Conservation (phyloP, 2,329 filamentous ascomycete species). For the Aspergillus eucalypticola region DNA sequence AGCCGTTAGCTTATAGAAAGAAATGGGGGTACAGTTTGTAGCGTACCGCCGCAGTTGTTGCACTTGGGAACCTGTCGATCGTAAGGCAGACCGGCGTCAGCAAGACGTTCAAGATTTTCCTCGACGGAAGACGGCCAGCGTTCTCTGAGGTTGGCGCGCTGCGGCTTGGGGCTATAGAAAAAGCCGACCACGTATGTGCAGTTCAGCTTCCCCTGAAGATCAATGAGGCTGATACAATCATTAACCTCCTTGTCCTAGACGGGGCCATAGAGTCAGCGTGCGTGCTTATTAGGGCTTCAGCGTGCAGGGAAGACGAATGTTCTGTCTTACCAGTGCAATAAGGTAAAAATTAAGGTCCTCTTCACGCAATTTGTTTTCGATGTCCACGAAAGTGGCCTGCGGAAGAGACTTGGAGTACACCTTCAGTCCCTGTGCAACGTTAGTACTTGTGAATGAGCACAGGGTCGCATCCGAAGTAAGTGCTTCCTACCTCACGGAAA, state of each 20-base stretch:
- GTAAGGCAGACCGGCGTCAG: constrained; percentile 52
- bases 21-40: neutral
- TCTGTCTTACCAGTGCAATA: constrained; percentile 49
- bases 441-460: neutral
- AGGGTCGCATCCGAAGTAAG: neutral
- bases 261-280: neutral
- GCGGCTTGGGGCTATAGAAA: constrained; percentile 49
- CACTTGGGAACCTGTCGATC: constrained; percentile 55
- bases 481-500: constrained; percentile 48
- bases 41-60: constrained; percentile 50
- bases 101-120: constrained; percentile 55
- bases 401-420: constrained; percentile 54
- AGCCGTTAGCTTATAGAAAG: neutral
- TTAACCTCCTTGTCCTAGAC: constrained; percentile 43
- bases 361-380: constrained; percentile 54
- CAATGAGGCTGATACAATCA: constrained; percentile 52
- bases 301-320: neutral
- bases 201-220: constrained; percentile 54
- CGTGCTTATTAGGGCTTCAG: constrained; percentile 11
- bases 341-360: constrained; percentile 51
- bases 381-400: constrained; percentile 47
- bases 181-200: constrained; percentile 54
- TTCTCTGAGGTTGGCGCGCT: constrained; percentile 47
- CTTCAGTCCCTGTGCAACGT: constrained; percentile 43
- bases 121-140: constrained; percentile 53